A percentile compares a stretch with the other conserved stretches of the same genome.
These are phyloP conservation scores for Candida takata DNA, from an alignment of 805 yeast genomes.

Conservation along the genomic window DNA sequence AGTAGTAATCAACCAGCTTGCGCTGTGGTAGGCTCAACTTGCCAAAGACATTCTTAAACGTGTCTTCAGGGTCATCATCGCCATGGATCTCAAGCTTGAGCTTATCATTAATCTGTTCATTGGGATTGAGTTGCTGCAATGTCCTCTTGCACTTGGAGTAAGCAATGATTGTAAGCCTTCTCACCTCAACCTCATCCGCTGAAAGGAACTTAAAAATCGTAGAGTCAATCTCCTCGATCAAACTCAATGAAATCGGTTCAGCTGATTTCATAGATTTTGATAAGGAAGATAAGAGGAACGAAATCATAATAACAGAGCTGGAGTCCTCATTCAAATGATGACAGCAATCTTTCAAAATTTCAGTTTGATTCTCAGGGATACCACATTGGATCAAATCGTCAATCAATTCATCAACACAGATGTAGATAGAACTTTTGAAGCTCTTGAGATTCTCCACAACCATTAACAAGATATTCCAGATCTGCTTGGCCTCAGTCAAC, in stretches of 20 bases:
- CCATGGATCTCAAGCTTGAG: conserved; percentile 10
- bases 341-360: conserved; percentile 13
- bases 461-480: conserved; percentile 19
- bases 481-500: conserved; percentile 4
- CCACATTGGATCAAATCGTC: conserved; percentile 15
- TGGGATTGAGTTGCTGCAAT: conserved; percentile 13
- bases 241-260: conserved; percentile 9
- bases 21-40: conserved; percentile 36
- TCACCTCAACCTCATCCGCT: conserved; percentile 21
- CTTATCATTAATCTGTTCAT: conserved; percentile 21
- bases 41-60: conserved; percentile 28
- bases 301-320: conserved; percentile 5
- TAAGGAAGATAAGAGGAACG: conserved; percentile 16
- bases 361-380: conserved; percentile 2
- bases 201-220: conserved; percentile 13
- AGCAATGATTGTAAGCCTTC: conserved; percentile 21
- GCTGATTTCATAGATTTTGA: conserved; percentile 17
- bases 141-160: conserved; percentile 22
- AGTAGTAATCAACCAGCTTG: conserved; percentile 41
- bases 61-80: conserved; percentile 8
- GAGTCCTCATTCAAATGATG: conserved; percentile 8
- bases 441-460: conserved; percentile 21
- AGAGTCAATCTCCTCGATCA: conserved; percentile 18
- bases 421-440: conserved; percentile 18
- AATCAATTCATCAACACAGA: conserved; percentile 22